phyloP scores from a whole-genome alignment of 1,139 yeast genomes.

The Schwanniomyces etchellsii region DNA sequence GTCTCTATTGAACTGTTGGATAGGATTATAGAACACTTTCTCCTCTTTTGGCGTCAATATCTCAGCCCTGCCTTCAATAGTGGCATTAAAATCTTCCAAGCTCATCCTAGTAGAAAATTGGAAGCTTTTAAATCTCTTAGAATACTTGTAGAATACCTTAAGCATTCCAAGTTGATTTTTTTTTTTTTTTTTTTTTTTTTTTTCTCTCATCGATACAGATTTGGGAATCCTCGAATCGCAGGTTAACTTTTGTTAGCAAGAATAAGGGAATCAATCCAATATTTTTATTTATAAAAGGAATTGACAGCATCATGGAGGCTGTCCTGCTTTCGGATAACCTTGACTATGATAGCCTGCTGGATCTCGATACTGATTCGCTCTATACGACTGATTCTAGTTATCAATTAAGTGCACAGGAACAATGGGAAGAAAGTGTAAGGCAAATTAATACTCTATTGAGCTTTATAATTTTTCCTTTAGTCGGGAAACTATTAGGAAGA shows the following conservation, averaged over 20 bases:
- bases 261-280: too few relatives aligned
- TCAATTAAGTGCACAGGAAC: conserved; percentile 51
- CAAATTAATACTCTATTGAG: conserved; percentile 56
- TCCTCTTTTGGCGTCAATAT: conserved; percentile 73
- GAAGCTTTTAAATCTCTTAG: background rate
- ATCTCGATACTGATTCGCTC: conserved; percentile 11
- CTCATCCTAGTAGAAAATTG: conserved; percentile 9
- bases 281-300: too few relatives aligned
- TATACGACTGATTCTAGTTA: conserved; percentile 9
- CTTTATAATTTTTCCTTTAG: conserved; percentile 58
- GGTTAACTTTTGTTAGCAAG: too few relatives aligned
- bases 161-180: background rate
- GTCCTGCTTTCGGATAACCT: background rate
- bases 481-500: conserved; percentile 71
- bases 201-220: too few relatives aligned
- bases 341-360: conserved; percentile 5
- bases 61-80: conserved; percentile 77
- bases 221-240: too few relatives aligned
- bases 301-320: too few relatives aligned
- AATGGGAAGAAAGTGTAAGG: conserved; percentile 73
- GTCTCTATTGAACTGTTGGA: conserved; percentile 95
- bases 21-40: conserved; percentile 90
- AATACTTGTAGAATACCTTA: background rate
- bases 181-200: conserved; percentile 2
- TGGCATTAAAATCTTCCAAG: conserved; percentile 35